These are phyloP conservation scores for Spergularia bocconei DNA, from an alignment of 148 eudicot species.

Conservation along the genomic window DNA sequence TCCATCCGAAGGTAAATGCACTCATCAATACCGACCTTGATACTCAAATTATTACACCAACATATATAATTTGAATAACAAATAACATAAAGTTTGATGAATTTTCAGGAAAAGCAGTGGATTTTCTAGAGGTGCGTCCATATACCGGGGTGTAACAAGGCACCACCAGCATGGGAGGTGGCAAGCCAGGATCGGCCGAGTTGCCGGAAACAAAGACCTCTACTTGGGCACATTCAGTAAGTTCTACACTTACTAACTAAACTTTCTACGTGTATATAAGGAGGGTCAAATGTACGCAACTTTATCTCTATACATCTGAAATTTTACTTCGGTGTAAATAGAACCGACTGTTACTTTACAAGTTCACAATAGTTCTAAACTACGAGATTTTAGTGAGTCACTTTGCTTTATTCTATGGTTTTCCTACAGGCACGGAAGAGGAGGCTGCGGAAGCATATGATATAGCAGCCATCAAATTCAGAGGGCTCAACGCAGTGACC, in stretches of 20 bases:
- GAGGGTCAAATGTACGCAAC: no score
- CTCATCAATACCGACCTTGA: background rate
- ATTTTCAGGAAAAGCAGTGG: conserved; percentile 90
- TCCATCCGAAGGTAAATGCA: conserved; percentile 74
- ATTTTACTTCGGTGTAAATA: no score
- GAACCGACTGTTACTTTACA: no score
- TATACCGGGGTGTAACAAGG: conserved; percentile 97
- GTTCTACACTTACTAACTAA: background rate
- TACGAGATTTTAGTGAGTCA: no score
- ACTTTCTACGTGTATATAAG: no score
- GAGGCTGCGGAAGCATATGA: conserved; percentile 99
- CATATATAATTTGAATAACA: no score
- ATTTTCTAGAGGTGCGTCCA: conserved; percentile 94
- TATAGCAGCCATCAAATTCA: conserved; percentile 92
- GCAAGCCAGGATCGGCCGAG: conserved; percentile 98
- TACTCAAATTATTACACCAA: background rate
- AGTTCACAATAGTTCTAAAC: no score
- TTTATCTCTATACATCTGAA: no score
- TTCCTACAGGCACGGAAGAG: conserved; percentile 73
- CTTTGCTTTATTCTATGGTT: no score
- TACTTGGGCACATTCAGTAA: conserved; percentile 97
- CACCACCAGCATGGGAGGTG: conserved; percentile 99
- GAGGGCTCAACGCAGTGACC: conserved; percentile 93
- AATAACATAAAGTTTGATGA: background rate
- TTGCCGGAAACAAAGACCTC: conserved; percentile 97